Evolutionary conservation across 108 stramenopile species (phyloP).

Genomic region (Stephanodiscus minutulus): DNA sequence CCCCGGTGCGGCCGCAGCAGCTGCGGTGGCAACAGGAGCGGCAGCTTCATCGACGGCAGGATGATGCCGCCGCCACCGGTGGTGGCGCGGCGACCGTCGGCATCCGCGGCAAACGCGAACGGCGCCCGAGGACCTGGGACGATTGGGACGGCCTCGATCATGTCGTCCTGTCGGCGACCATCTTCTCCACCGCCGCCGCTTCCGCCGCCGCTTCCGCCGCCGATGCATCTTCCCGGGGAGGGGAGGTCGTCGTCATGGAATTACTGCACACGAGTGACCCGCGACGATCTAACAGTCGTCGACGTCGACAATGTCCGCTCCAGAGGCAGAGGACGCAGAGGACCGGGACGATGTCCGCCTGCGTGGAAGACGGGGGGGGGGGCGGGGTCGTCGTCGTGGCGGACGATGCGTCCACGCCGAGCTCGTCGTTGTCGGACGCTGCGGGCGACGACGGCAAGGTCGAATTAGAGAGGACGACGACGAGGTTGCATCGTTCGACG

Average conservation of each 20-base stretch:
- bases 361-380: no score
- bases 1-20: no score
- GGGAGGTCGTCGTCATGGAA: conserved; percentile 48
- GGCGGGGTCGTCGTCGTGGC: no score
- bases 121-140: background rate
- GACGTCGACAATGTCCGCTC: background rate
- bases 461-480: no score
- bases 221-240: no score
- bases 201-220: background rate
- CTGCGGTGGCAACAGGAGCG: background rate
- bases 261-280: conserved; percentile 45
- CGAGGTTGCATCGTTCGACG: no score
- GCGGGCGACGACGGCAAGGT: no score
- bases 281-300: background rate
- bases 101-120: no score
- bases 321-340: background rate
- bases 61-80: background rate
- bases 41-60: background rate
- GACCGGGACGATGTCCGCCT: background rate
- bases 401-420: no score
- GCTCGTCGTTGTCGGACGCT: no score
- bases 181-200: conserved; percentile 16
- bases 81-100: no score
- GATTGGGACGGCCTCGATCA: conserved; percentile 46
- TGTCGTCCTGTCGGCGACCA: conserved; percentile 43